Evolutionary conservation across 352 stramenopile species (phyloP), one percentile per base, ranked within the genome.

Genomic region (Globisporangium iwayamae): DNA sequence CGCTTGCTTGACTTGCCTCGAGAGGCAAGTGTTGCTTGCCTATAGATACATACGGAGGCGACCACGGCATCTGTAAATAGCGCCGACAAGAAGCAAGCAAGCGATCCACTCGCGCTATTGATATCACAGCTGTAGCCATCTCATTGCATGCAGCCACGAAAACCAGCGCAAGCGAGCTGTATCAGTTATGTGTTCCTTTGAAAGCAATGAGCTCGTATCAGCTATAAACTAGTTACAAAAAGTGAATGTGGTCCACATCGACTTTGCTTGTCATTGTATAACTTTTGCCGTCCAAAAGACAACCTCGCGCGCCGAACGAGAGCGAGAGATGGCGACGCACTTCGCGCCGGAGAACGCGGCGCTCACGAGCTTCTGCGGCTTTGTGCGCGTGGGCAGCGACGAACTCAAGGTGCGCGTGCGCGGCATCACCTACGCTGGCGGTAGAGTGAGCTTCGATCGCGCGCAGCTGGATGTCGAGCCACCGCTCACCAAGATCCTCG

Each of bases 401-500:
- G 78, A 93, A 60, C 81, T 85, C 67, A 75, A 73, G 4, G 68
- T 90, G 46, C 68, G 79, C 2, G 70, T 91, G 41, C 63, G 50
- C 3, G 71, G 78, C 43, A 73, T 91, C 16, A 20, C 8, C 28
- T 71, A 76, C 11, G 61, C 7, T 25, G 67, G 16, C 0, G 50
- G 56, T 25, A 70, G 75, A 13, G 56, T 73, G 43, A 22, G 69
- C 20, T 73, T 91, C 32, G 68, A 78, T 20, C 13, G 16, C 36
- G 83, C 81, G 9, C 62, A 73, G 39, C 69, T 91, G 54, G 70
- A 87, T 50, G 81, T 83, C 18, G 84, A 91, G 47, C 62, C 73
- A n/a, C 55, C 68, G n/a, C 73, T 93, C 5, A 72, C 81, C 0
- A 48, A 48, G 53, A 70, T 77, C n/a, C 67, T 93, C 9, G 67